Evolutionary conservation across 2,329 filamentous ascomycete species (phyloP).

Genomic region (Diplocarpon mali): DNA sequence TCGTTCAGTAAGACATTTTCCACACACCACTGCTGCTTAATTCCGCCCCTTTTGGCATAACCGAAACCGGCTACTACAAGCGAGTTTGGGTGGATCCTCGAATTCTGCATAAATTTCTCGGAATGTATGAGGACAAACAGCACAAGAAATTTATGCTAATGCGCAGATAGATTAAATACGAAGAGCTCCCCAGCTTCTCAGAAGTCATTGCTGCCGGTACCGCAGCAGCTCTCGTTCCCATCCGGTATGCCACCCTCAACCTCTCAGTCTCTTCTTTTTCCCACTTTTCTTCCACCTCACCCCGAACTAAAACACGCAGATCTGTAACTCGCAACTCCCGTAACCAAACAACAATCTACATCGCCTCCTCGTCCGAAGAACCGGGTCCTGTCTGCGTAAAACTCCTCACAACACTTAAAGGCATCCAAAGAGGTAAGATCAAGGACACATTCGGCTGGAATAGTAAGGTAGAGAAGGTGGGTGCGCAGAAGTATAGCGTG

Average conservation of each 20-base stretch:
- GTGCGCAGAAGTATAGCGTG: constrained; percentile 20
- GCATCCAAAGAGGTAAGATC: constrained; percentile 72
- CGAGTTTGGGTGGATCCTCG: no score
- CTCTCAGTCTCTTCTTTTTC: background rate
- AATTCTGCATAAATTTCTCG: no score
- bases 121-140: background rate
- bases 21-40: background rate
- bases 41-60: background rate
- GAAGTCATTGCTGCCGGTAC: constrained; percentile 91
- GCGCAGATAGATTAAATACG: constrained; percentile 46
- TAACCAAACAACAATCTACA: constrained; percentile 44
- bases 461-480: constrained; percentile 22
- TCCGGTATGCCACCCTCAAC: background rate
- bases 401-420: constrained; percentile 67
- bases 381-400: constrained; percentile 63
- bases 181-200: constrained; percentile 45
- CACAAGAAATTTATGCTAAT: background rate
- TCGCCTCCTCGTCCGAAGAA: constrained; percentile 47
- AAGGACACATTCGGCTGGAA: constrained; percentile 44
- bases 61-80: background rate
- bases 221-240: constrained; percentile 66
- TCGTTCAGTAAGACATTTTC: constrained; percentile 43
- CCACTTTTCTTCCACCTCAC: background rate
- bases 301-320: constrained; percentile 50
- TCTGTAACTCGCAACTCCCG: constrained; percentile 63